Conservation (phyloP, 73 alveolate species). For the Blepharisma stoltei region DNA sequence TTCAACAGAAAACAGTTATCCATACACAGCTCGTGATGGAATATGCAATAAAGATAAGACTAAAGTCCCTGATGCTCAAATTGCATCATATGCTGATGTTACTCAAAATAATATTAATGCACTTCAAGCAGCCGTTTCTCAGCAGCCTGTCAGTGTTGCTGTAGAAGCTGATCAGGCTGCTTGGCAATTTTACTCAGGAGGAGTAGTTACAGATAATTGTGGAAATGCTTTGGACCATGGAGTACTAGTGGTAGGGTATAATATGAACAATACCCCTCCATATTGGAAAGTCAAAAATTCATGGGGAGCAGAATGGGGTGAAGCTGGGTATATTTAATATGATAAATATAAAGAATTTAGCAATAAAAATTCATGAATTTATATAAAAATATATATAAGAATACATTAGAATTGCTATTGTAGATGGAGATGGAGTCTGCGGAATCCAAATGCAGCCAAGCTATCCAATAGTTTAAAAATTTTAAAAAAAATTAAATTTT, state of each 20-base stretch:
- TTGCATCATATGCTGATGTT: neutral
- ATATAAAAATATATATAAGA: too few species aligned
- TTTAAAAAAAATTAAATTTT: too few species aligned
- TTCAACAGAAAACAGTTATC: constrained; percentile 34
- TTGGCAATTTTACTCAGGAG: constrained; percentile 32
- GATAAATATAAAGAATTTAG: too few species aligned
- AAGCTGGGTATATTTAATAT: constrained; percentile 28
- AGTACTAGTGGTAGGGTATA: constrained; percentile 34
- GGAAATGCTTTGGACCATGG: constrained; percentile 29
- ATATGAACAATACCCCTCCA: constrained; percentile 27
- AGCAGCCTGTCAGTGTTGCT: neutral
- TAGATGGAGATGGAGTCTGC: constrained; percentile 36
- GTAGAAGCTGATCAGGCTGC: neutral
- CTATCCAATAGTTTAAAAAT: constrained; percentile 29
- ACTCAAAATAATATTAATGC: neutral
- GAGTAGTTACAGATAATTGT: constrained; percentile 27
- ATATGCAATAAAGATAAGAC: constrained; percentile 12
- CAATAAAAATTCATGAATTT: too few species aligned
- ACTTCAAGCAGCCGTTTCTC: neutral
- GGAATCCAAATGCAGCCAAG: constrained; percentile 39
- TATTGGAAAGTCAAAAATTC: constrained; percentile 42
- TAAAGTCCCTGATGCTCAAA: neutral
- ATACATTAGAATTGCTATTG: constrained; percentile 15
- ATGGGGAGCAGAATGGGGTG: constrained; percentile 42
- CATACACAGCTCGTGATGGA: constrained; percentile 36